phyloP scores from a whole-genome alignment of 2,329 filamentous ascomycete genomes.

The Alternaria atra region DNA sequence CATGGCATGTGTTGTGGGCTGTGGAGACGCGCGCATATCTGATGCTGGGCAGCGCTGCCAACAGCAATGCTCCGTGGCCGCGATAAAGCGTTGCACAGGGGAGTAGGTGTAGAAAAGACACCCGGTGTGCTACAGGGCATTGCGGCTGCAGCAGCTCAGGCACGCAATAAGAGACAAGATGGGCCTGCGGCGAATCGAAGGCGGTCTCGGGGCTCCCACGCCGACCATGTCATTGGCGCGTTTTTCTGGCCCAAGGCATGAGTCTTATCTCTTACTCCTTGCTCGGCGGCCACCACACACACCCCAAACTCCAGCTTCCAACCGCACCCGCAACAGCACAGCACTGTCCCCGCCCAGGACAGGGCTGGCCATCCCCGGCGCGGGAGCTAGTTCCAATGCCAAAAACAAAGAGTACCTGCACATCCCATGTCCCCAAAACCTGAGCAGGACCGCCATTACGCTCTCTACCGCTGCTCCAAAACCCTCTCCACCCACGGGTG shows the following conservation, averaged over 20 bases:
- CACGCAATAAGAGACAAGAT: constrained; percentile 23
- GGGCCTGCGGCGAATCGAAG: constrained; percentile 16
- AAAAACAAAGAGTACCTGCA: constrained; percentile 48
- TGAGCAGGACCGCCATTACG: constrained; percentile 4
- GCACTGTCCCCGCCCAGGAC: constrained; percentile 30
- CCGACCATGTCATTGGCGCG: constrained; percentile 27
- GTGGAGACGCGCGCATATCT: constrained; percentile 1
- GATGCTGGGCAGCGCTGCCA: neutral
- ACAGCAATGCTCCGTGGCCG: constrained; percentile 9
- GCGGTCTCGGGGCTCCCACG: constrained; percentile 23
- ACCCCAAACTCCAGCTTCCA: constrained; percentile 27
- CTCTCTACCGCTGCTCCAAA: constrained; percentile 22
- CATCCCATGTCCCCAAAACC: constrained; percentile 34
- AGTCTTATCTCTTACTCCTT: constrained; percentile 41
- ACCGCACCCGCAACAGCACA: constrained; percentile 25
- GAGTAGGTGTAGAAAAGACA: neutral
- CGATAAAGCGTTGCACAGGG: constrained; percentile 10
- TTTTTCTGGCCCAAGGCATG: constrained; percentile 19
- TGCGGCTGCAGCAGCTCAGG: constrained; percentile 27
- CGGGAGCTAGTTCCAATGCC: constrained; percentile 45
- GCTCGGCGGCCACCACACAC: constrained; percentile 27
- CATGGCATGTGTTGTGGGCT: neutral
- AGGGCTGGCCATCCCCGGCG: constrained; percentile 42
- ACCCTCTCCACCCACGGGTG: constrained; percentile 34
- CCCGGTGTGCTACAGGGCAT: constrained; percentile 22